Conservation (phyloP, 177 flowering plant species). For the Tripterygium wilfordii region DNA sequence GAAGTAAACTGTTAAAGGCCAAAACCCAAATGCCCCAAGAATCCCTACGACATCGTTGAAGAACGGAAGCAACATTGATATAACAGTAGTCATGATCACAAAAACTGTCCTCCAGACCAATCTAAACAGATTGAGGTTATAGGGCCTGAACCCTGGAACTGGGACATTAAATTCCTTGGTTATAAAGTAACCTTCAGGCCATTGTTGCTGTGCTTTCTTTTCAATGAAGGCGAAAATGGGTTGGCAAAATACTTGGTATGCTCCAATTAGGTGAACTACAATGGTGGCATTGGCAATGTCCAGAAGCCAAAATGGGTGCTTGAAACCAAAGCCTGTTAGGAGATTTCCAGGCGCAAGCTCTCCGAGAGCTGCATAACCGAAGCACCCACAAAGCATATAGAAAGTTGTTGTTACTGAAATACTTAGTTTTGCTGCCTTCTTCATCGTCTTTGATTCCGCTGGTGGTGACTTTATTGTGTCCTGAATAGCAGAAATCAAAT, state of each 20-base stretch:
- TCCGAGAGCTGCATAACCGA: slow-evolving; percentile 39
- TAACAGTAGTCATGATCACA: slow-evolving; percentile 34
- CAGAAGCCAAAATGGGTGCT: slow-evolving; percentile 34
- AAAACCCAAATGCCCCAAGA: slow-evolving; percentile 46
- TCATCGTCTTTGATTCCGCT: slow-evolving; percentile 31
- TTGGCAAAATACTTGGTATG: slow-evolving; percentile 38
- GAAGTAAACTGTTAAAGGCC: slow-evolving; percentile 47
- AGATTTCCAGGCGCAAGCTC: slow-evolving; percentile 32
- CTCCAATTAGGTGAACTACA: slow-evolving; percentile 36
- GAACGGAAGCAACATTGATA: slow-evolving; percentile 46
- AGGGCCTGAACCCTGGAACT: slow-evolving; percentile 7
- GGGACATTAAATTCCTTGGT: slow-evolving; percentile 22
- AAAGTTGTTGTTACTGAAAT: slow-evolving; percentile 22
- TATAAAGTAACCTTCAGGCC: slow-evolving; percentile 21
- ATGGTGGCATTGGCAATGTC: slow-evolving; percentile 36
- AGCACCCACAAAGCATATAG: slow-evolving; percentile 38
- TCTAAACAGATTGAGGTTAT: slow-evolving; percentile 22
- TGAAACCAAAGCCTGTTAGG: slow-evolving; percentile 36
- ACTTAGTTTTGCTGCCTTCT: slow-evolving; percentile 24
- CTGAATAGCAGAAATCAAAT: slow-evolving; percentile 7
- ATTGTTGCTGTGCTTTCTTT: slow-evolving; percentile 16
- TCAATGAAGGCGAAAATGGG: slow-evolving; percentile 37
- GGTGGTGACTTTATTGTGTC: slow-evolving; percentile 30
- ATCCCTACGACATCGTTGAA: slow-evolving; percentile 47
- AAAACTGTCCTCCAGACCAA: slow-evolving; percentile 34